Evolutionary conservation across 2,329 filamentous ascomycete species (phyloP), one percentile per base, ranked within the genome.

Genomic region (Fusarium austroafricanum): DNA sequence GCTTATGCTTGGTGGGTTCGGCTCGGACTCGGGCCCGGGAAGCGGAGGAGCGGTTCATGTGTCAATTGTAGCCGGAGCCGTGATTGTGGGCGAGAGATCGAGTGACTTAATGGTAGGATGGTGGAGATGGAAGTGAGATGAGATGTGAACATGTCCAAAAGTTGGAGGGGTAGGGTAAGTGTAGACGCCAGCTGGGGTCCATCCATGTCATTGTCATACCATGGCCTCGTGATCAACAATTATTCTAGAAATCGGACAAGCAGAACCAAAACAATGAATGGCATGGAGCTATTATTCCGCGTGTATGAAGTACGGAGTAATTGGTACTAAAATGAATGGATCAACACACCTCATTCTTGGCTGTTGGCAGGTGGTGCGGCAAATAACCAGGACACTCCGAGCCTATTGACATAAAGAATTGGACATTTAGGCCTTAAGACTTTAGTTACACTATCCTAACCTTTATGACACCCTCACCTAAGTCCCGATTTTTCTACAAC

Each of bases 1-100:
- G 72, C 42, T 73, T 77, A 14, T 75, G 73, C 67, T 78, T 78
- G 20, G 39, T 55, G 15, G 70, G 55, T 43, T 65, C 49, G 15
- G 40, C 15, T 31, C 12, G 59, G 29, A 18, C 23, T 15, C 31
- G 57, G 44, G 17, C 14, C 33, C 28, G 38, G 17, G 44, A 44
- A 18, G 38, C 42, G 55, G 61, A 44, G 18, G 20, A n/a, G n/a
- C 15, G 46, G 14, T 71, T 59, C 71, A 73, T 73, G 21, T 38
- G 72, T 66, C 50, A 73, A 65, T 33, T 57, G 67, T 38, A 73
- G 67, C 67, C 71, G 69, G n/a, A 15, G 28, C 8, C 20, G 26
- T 6, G 21, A 18, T 37, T 31, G n/a, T 10, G 9, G 14, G 14
- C 11, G 21, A 35, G 9, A 43, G 12, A 10, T 51, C 18, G 21